phyloP scores from a whole-genome alignment of 208 protist species.

The Trypanosoma vivax region DNA sequence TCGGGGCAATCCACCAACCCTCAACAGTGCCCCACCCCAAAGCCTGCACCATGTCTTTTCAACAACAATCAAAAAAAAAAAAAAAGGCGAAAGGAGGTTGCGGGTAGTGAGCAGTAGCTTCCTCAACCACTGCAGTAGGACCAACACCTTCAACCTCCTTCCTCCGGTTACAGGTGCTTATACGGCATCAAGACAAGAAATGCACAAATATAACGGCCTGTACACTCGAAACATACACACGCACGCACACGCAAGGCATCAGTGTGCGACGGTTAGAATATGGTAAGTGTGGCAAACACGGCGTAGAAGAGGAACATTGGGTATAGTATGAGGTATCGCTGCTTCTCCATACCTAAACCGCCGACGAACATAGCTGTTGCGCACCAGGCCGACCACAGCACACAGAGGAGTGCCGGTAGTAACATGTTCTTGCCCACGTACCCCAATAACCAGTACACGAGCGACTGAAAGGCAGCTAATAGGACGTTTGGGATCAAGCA shows the following conservation, averaged over 20 bases:
- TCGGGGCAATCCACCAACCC: too few species aligned
- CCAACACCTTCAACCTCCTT: too few species aligned
- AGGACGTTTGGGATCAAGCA: slow-evolving; percentile 70
- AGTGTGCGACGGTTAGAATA: too few species aligned
- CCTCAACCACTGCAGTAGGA: too few species aligned
- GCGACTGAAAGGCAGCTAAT: slow-evolving; percentile 39
- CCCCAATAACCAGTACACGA: slow-evolving; percentile 36
- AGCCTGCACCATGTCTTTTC: too few species aligned
- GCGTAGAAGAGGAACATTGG: slow-evolving; percentile 79
- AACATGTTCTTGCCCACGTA: slow-evolving; percentile 19
- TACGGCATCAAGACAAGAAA: too few species aligned
- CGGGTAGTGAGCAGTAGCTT: too few species aligned
- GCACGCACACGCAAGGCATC: neutral
- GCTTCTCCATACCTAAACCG: slow-evolving; percentile 48
- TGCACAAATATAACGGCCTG: too few species aligned
- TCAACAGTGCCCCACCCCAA: too few species aligned
- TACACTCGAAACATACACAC: neutral
- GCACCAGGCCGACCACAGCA: slow-evolving; percentile 79
- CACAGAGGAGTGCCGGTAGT: slow-evolving; percentile 37
- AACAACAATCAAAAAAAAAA: too few species aligned
- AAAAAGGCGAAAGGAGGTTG: too few species aligned
- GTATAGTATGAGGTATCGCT: slow-evolving; percentile 75
- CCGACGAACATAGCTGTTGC: slow-evolving; percentile 60
- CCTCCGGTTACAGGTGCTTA: too few species aligned
- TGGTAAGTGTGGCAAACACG: slow-evolving; percentile 64